Percentiles rank a stretch among this genome's conserved stretches.
Evolutionary conservation across 208 protist genomes (phyloP).

Genomic region (Herpetomonas muscarum): DNA sequence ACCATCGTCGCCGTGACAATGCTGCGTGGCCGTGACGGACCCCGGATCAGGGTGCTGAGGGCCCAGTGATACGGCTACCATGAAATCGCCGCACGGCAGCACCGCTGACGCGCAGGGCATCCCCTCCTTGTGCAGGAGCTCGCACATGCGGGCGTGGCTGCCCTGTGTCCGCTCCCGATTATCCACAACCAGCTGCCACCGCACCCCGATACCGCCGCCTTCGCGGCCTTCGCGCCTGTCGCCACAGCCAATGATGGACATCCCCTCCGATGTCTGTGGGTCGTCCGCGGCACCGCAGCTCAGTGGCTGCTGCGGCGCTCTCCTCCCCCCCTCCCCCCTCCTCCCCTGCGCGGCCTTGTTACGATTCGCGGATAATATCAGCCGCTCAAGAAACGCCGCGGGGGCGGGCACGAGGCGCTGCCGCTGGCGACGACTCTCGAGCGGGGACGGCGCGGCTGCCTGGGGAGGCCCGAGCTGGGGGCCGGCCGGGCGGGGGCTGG

Average conservation of each 20-base stretch:
- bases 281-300: too few species aligned
- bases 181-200: conserved; percentile 69
- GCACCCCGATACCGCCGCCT: conserved; percentile 5
- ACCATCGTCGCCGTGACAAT: neutral
- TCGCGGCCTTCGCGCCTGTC: conserved; percentile 7
- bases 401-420: conserved; percentile 21
- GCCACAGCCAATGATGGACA: conserved; percentile 1
- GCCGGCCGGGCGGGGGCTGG: too few species aligned
- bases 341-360: too few species aligned
- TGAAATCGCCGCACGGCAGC: too few species aligned
- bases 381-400: conserved; percentile 16
- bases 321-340: too few species aligned
- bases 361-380: too few species aligned
- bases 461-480: too few species aligned
- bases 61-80: too few species aligned
- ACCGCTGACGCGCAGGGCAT: conserved; percentile 36
- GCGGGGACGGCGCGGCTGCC: too few species aligned
- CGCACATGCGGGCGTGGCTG: conserved; percentile 42
- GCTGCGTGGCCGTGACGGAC: neutral
- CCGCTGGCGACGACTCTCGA: neutral
- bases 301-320: too few species aligned
- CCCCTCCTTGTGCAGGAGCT: conserved; percentile 25
- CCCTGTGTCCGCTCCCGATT: conserved; percentile 49
- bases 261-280: too few species aligned
- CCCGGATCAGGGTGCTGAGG: too few species aligned